Base-by-base conservation (phyloP, 164 flowering plant species). In the grape (Vitis vinifera) region DNA sequence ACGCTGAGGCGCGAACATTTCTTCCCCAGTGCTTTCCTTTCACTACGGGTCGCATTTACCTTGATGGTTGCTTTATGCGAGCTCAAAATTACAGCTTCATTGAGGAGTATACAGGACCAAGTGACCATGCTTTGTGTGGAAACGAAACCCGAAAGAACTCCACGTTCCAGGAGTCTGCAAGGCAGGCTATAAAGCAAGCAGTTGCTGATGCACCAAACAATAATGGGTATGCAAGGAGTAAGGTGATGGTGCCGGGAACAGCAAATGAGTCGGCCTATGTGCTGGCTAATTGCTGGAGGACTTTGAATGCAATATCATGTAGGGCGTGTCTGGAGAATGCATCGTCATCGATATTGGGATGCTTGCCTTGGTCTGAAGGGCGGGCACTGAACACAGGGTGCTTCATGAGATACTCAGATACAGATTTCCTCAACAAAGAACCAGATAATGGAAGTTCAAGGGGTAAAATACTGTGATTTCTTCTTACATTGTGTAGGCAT, bases 281-380 rank as follows among this genome's bases (percentile, higher is more conserved):
- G 50, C 63, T 92, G 61, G 97, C 93, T 3, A 52, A 94, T 70
- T 94, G 98, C 69, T 94, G 97, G 98, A 87, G 65, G 73, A 82
- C 82, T 7, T 68, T 94, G 81, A 79, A 74, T 48, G 70, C 72
- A 0, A 86, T 77, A 67, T 79, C 89, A 16, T 94, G 98, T 72
- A 78, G 70, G 68, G 83, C 82, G 0, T 94, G 98, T 59, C 68
- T 94, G 84, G 82, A 82, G 63, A 89, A 81, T 57, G 98, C 97
- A 0, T 84, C 92, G 9, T 70, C 79, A 0, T 85, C 90, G 0
- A 48, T 89, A 12, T 61, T 71, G 69, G 75, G 81, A 17, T 94
- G 98, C 81, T 83, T 94, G 81, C 97, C 98, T 27, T 73, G 83
- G 84, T 85, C 93, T 0, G 97, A 91, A 65, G 98, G 97, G 3